phyloP scores from a whole-genome alignment of 495 filamentous ascomycete species.

The Bryoglossum gracile region DNA sequence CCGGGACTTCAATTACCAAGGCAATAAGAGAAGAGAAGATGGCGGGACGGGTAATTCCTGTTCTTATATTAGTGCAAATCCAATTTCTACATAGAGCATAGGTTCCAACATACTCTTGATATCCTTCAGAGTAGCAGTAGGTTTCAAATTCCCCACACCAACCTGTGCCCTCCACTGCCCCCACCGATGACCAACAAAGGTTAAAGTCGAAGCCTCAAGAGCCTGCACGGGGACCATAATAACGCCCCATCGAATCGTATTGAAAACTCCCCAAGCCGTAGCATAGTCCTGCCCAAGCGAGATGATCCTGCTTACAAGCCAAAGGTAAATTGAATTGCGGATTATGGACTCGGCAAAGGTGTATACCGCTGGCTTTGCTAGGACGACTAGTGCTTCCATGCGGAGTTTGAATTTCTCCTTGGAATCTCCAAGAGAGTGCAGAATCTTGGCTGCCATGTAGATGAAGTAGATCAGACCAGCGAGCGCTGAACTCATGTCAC shows the following conservation, averaged over 20 bases:
- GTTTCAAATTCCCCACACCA: slow-evolving; percentile 30
- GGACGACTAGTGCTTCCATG: slow-evolving; percentile 38
- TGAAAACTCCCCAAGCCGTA: slow-evolving; percentile 71
- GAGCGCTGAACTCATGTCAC: slow-evolving; percentile 49
- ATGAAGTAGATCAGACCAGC: slow-evolving; percentile 56
- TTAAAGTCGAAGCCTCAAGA: slow-evolving; percentile 54
- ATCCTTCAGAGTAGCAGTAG: slow-evolving; percentile 32
- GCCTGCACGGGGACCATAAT: slow-evolving; percentile 69
- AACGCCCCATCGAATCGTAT: slow-evolving; percentile 71
- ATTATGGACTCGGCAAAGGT: slow-evolving; percentile 59
- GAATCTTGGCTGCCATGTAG: slow-evolving; percentile 19
- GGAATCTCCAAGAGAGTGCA: background rate
- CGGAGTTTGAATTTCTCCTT: slow-evolving; percentile 28
- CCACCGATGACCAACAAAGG: slow-evolving; percentile 66
- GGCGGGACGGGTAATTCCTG: slow-evolving; percentile 46
- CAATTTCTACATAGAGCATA: no score
- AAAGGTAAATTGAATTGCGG: slow-evolving; percentile 65
- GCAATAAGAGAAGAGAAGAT: slow-evolving; percentile 44
- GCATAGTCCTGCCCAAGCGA: slow-evolving; percentile 55
- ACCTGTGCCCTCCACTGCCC: slow-evolving; percentile 45
- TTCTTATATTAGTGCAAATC: slow-evolving; percentile 18
- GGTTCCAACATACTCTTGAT: slow-evolving; percentile 26
- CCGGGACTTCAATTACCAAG: slow-evolving; percentile 50
- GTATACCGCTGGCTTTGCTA: slow-evolving; percentile 47
- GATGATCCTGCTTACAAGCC: slow-evolving; percentile 61